These are phyloP conservation scores for Candida sanyiensis DNA, from an alignment of 805 yeast genomes.

Conservation along the genomic window DNA sequence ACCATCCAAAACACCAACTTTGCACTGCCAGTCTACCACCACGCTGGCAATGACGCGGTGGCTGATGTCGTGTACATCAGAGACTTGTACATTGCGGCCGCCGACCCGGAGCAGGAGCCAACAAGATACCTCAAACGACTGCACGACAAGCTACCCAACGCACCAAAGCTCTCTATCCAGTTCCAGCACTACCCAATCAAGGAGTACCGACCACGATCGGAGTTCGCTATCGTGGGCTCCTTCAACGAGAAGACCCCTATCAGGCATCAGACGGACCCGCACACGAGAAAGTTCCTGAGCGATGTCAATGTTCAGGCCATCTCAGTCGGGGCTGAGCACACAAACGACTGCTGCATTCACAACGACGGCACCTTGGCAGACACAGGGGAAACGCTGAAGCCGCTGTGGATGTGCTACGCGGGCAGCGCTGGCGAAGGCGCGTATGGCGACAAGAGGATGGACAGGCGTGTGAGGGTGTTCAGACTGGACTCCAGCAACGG, in stretches of 20 bases:
- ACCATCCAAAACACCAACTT: slow-evolving; percentile 45
- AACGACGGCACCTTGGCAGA: slow-evolving; percentile 12
- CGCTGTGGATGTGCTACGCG: slow-evolving; percentile 60
- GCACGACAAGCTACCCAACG: slow-evolving; percentile 19
- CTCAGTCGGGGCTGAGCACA: slow-evolving; percentile 66
- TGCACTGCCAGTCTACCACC: slow-evolving; percentile 34
- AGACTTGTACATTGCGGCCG: slow-evolving; percentile 42
- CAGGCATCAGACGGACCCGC: slow-evolving; percentile 30
- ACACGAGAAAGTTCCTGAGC: slow-evolving; percentile 39
- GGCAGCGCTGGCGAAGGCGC: slow-evolving; percentile 66
- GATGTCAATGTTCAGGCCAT: slow-evolving; percentile 45
- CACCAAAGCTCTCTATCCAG: slow-evolving; percentile 42
- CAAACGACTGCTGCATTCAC: slow-evolving; percentile 58
- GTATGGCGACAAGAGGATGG: slow-evolving; percentile 44
- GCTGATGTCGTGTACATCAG: slow-evolving; percentile 39
- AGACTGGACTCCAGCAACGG: slow-evolving; percentile 38
- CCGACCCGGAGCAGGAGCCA: slow-evolving; percentile 14
- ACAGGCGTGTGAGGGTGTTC: slow-evolving; percentile 48
- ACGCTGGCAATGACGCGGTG: slow-evolving; percentile 11
- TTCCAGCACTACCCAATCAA: slow-evolving; percentile 66
- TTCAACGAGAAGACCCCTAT: slow-evolving; percentile 33
- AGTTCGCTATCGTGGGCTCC: slow-evolving; percentile 36
- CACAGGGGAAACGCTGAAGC: slow-evolving; percentile 15
- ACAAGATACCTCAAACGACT: slow-evolving; percentile 30
- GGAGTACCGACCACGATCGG: slow-evolving; percentile 41